Percentiles rank a stretch among this genome's conserved stretches.
phyloP scores from a whole-genome alignment of 768 basidiomycete genomes.

The Pholiota molesta region DNA sequence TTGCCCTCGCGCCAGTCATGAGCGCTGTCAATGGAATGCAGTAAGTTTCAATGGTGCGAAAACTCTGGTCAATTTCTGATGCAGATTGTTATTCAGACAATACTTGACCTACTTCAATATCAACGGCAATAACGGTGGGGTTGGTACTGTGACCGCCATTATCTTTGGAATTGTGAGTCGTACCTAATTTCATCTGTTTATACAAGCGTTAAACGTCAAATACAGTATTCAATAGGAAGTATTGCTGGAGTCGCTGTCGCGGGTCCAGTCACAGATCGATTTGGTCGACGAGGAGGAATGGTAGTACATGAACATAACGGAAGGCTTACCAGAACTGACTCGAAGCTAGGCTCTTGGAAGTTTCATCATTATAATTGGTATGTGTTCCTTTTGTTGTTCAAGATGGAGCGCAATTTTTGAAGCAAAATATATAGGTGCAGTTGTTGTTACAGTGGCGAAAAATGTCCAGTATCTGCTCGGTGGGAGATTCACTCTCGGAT shows the following conservation, averaged over 20 bases:
- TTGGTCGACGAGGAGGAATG: conserved; percentile 50
- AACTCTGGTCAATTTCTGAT: conserved; percentile 3
- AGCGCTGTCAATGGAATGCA: conserved; percentile 51
- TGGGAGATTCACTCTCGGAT: conserved; percentile 56
- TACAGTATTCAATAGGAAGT: conserved; percentile 46
- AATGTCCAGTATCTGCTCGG: conserved; percentile 49
- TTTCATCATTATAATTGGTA: conserved; percentile 41
- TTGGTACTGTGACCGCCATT: conserved; percentile 45
- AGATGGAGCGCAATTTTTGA: not conserved
- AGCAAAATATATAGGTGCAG: conserved; percentile 35
- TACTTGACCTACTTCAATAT: conserved; percentile 46
- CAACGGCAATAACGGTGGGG: conserved; percentile 41
- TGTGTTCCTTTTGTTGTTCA: not conserved
- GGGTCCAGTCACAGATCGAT: conserved; percentile 43
- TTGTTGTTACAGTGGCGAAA: conserved; percentile 49
- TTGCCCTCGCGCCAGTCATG: conserved; percentile 36
- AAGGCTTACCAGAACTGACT: not conserved
- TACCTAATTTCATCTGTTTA: not conserved
- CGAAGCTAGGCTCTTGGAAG: conserved; percentile 38
- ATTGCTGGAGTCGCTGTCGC: conserved; percentile 43
- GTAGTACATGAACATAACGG: conserved; percentile 20
- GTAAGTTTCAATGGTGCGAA: conserved; percentile 26
- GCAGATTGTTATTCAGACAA: conserved; percentile 26
- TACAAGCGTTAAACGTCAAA: conserved; percentile 2
- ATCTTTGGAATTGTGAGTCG: conserved; percentile 46